phyloP scores from a whole-genome alignment of 441 rosid species.

The Bocquillonia castaneifolia region DNA sequence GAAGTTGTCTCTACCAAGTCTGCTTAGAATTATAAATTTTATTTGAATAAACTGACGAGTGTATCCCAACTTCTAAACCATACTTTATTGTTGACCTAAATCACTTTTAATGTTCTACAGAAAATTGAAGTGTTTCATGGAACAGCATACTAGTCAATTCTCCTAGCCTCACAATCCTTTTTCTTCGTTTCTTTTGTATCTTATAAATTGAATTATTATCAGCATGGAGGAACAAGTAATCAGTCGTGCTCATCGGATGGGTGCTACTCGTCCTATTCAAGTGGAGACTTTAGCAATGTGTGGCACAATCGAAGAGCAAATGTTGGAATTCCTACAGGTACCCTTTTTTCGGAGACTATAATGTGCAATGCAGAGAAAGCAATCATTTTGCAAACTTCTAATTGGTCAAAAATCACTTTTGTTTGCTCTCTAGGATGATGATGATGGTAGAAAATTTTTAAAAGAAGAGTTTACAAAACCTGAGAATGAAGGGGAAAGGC shows the following conservation, averaged over 20 bases:
- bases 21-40: neutral
- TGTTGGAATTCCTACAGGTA: slow-evolving; percentile 82
- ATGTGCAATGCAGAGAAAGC: neutral
- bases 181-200: neutral
- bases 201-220: slow-evolving; percentile 22
- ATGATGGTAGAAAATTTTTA: slow-evolving; percentile 45
- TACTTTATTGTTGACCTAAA: neutral
- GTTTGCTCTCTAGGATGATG: slow-evolving; percentile 44
- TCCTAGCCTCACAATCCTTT: neutral
- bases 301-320: slow-evolving; percentile 92
- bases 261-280: slow-evolving; percentile 81
- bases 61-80: neutral
- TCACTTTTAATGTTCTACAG: neutral
- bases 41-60: neutral
- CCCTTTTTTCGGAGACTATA: neutral
- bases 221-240: slow-evolving; percentile 99
- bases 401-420: neutral
- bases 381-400: neutral
- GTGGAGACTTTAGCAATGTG: slow-evolving; percentile 90
- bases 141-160: neutral
- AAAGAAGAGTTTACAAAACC: slow-evolving; percentile 44
- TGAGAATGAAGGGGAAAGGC: slow-evolving; percentile 40
- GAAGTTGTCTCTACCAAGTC: neutral
- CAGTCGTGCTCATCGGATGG: slow-evolving; percentile 98
- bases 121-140: neutral